phyloP scores from a whole-genome alignment of 306 rosid species.

The Cotoneaster glaucophyllus region DNA sequence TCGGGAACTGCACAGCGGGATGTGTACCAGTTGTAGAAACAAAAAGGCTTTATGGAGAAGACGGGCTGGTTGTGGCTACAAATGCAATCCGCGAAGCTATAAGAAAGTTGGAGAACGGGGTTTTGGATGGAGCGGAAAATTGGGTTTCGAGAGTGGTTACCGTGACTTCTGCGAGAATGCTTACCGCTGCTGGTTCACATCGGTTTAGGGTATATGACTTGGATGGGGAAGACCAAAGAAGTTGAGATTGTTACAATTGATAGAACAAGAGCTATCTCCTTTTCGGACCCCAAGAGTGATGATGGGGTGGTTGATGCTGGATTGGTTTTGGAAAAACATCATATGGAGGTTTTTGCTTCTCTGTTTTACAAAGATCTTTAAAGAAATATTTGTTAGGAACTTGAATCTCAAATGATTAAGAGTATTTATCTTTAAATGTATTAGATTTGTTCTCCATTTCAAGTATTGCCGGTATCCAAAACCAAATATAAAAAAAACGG shows the following conservation, averaged over 20 bases:
- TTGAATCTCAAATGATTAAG: too few species aligned
- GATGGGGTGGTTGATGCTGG: constrained; percentile 1
- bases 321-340: constrained; percentile 1
- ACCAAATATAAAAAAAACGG: too few species aligned
- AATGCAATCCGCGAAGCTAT: constrained; percentile 12
- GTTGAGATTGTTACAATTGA: constrained; percentile 13
- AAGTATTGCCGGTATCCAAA: too few species aligned
- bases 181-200: constrained; percentile 20
- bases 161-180: not conserved
- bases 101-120: constrained; percentile 6
- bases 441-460: too few species aligned
- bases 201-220: constrained; percentile 27
- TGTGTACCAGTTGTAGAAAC: not conserved
- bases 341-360: constrained; percentile 3
- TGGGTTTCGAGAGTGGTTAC: not conserved
- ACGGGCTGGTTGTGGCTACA: constrained; percentile 18
- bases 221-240: constrained; percentile 27
- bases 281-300: not conserved
- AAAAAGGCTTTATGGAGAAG: constrained; percentile 7
- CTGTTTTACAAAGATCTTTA: not conserved
- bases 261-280: not conserved
- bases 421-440: too few species aligned
- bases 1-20: constrained; percentile 20
- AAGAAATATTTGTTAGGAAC: too few species aligned
- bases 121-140: constrained; percentile 11